Evolutionary conservation across 768 basidiomycete genomes (phyloP), one percentile per base, ranked within the genome.

Genomic region (Serpula lacrymans): DNA sequence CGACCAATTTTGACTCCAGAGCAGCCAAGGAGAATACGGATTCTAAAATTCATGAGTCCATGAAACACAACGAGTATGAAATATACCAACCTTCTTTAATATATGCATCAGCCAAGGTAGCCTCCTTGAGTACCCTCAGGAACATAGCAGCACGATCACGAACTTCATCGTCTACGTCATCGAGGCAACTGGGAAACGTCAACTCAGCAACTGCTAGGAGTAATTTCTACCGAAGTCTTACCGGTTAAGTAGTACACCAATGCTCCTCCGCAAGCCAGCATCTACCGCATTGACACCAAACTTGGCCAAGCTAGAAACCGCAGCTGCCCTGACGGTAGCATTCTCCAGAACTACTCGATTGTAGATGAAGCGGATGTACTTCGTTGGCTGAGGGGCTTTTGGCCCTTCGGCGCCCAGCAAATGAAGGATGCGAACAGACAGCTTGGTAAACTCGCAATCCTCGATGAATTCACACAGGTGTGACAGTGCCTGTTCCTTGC

Each of bases 391-490:
- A n/a, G 86, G 82, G 21, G 94, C 85, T 59, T 90, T 89, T 23
- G 96, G 95, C 8, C 95, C 96, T 66, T 99, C 96, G 43, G 93
- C 77, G 24, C 96, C 96, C 34, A 99, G 81, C 26, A 99, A 69
- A 58, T 99, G 89, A 18, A 99, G 76, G 52, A 99, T 91, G 34
- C 95, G 88, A 47, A 99, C 96, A 22, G 93, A 96, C 36, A 99
- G 81, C 65, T 98, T 99, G 23, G 95, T 97, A 59, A 98, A 99
- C 62, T 99, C 96, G 76, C 96, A 99, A 60, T 99, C 96, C 66
- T 99, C 96, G 60, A 99, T 99, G 61, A 99, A 99, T 62, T 99
- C 96, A 72, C 96, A 99, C 16, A 99, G 78, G 57, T 99, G 92
- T 14, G 95, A 95, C 32, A 99, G 77, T 1, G 96, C 96, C 55